Base-by-base conservation (phyloP, 192 early-diverging fungal species). In the Podila horticola region DNA sequence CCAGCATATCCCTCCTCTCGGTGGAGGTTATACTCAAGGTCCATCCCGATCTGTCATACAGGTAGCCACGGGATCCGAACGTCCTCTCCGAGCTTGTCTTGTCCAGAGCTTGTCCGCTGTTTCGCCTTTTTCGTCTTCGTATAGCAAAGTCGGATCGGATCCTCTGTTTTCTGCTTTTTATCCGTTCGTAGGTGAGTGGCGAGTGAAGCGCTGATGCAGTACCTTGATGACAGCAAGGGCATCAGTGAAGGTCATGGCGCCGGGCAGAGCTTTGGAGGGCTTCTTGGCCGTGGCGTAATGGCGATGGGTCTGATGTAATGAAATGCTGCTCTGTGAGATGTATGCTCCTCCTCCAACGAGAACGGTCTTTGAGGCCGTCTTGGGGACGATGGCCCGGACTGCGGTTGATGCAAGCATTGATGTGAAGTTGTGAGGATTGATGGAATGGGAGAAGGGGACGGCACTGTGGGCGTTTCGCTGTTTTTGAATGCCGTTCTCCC, bases 161-260 rank as follows among this genome's bases (percentile, higher is more conserved):
- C 24, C n/a, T 55, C 22, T 11, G 52, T 20, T 36, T 24, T 55
- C 52, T 55, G 8, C 22, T n/a, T 13, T 49, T 6, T 20, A 10
- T 24, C 49, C 4, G 15, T 34, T 69, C 24, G 8, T n/a, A 15
- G 51, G 29, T 12, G 4, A 6, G 41, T 19, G 58, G 15, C 13
- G 2, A 2, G 58, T n/a, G 55, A 20, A 3, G 17, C 19, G 12
- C 55, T 67, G 31, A 38, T 71, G 62, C 26, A 58, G 57, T 84
- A 84, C 83, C 76, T 84, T 84, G 24, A 84, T 57, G 34, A 84
- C 71, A 55, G 72, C 29, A 34, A 84, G 67, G 2, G 83, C 76
- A 30, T 84, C 83, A 19, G 64, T 61, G 24, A 84, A 84, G 48
- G 83, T 77, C 74, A 84, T 71, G 36, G 75, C 72, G 31, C 69